Base-by-base conservation (phyloP, 768 basidiomycete species). In the Chalciporus pseudorubinellus region DNA sequence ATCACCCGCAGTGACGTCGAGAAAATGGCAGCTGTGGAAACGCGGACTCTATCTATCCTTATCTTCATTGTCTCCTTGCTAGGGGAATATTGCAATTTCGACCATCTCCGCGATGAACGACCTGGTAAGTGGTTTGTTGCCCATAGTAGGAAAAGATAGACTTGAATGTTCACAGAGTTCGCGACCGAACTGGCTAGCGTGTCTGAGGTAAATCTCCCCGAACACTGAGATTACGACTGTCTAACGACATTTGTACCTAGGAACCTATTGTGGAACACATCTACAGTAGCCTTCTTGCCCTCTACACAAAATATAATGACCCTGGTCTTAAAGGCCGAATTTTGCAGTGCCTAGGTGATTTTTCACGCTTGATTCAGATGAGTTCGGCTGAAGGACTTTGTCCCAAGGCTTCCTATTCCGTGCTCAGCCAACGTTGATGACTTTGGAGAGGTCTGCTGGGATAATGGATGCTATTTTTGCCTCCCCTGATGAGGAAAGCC, bases 401-500 rank as follows among this genome's bases (percentile, higher is more conserved):
- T 24, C 29, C 11, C 41, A 40, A 92, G 93, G 95, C 11, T 97
- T 90, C 68, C 71, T 99, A 6, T 98, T 93, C 73, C 85, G 92
- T 21, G 85, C 93, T 5, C 89, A 95, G 59, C 95, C 97, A 3
- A 87, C 87, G 1, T 71, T 98, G 51, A 94, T 99, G 85, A 90
- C 89, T 0, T 71, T 86, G 57, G 85, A 88, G 4, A 72, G 78
- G 12, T 94, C 94, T 1, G 81, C 89, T 0, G 73, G 68, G 19
- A 86, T 98, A 61, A 95, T 98, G 92, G 92, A 97, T 64, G 78
- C 78, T 3, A 89, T 95, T 36, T 97, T 99, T 63, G 69, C 77
- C 0, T 87, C 90, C 0, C 61, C 78, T 0, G 85, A 92, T 43
- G 79, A 85, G 55, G 89, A 92, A 28, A 78, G 77, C 10, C 84